These are phyloP conservation scores for Kalmusia sp. DNA, from an alignment of 2,329 filamentous ascomycete genomes.

Conservation along the genomic window DNA sequence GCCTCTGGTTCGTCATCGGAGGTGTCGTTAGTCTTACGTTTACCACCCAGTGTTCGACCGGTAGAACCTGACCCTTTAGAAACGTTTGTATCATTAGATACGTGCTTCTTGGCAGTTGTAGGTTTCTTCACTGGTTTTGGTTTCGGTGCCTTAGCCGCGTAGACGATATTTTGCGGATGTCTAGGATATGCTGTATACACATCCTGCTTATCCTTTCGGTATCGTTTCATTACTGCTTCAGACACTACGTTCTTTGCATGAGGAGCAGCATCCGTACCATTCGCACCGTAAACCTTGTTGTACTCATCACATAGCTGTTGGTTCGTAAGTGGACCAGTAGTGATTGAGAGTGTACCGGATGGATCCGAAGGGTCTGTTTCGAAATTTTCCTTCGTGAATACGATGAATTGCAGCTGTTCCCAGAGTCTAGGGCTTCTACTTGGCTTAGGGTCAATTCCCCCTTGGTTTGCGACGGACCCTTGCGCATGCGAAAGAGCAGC, in stretches of 20 bases:
- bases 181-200: neutral
- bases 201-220: neutral
- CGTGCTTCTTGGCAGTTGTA: neutral
- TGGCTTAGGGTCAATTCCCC: neutral
- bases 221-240: neutral
- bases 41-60: too few species aligned
- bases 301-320: neutral
- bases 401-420: neutral
- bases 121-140: neutral
- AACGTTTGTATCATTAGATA: too few species aligned
- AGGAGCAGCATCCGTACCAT: too few species aligned
- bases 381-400: neutral
- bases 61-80: too few species aligned
- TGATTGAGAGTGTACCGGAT: neutral
- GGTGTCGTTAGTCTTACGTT: too few species aligned
- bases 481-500: too few species aligned
- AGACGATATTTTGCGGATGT: neutral
- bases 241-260: neutral
- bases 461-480: too few species aligned
- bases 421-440: neutral
- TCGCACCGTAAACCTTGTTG: neutral
- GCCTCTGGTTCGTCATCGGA: too few species aligned
- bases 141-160: neutral
- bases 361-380: neutral
- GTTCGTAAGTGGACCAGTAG: neutral